Evolutionary conservation across 2,329 filamentous ascomycete species (phyloP), one percentile per base, ranked within the genome.

Genomic region (Helicocarpus griseus): DNA sequence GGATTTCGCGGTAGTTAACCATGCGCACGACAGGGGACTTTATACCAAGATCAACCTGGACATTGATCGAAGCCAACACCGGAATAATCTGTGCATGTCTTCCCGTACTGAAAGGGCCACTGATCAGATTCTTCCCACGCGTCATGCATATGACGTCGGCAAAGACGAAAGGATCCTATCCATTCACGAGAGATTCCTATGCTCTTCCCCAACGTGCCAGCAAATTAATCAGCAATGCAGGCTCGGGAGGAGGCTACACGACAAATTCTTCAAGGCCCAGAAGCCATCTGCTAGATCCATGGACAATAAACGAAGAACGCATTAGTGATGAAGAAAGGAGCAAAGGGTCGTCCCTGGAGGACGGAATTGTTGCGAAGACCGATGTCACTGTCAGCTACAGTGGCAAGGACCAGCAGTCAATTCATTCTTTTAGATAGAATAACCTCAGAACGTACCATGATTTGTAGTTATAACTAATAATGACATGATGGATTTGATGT

Each of bases 1-100:
- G 29, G 19, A 47, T 48, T 24, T 24, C 26, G 21, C 19, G 14
- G 4, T 31, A 33, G 19, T 14, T 26, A 24, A 26, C 17, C 22
- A 48, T 31, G 9, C 7, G 9, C 29, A 31, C 24, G 17, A 41
- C 24, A 44, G 40, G 40, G 40, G 40, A 51, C 39, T 65, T 66
- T 49, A 59, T 60, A 4, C 56, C 63, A 4, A 60, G 62, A 2
- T 63, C 64, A n/a, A 63, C 65, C 26, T 70, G 67, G 67, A 63
- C 61, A 17, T 56, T 47, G 3, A 48, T 69, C 9, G 68, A 70
- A 55, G 58, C 64, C 54, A 67, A 67, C 54, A 60, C 61, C 19
- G 64, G 61, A 24, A 66, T 70, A 31, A 58, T 68, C 29, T 67
- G 63, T 51, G 64, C 62, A 24, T 69, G 62, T 49, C 60, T 69